These are phyloP conservation scores for Talinum fruticosum DNA, from an alignment of 148 eudicot genomes.

Conservation along the genomic window DNA sequence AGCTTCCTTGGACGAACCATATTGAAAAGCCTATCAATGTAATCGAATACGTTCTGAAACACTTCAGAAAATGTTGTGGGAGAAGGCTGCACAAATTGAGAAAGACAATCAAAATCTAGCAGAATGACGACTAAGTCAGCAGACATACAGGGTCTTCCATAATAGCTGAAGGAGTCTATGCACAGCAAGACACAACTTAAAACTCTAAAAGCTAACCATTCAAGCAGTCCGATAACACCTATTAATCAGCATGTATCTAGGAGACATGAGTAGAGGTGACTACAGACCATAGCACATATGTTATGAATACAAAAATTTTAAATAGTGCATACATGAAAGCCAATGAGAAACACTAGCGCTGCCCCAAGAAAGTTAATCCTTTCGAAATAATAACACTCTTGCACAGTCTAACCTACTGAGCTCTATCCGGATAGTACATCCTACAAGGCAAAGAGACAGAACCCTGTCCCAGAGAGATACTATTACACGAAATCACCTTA, in stretches of 20 bases:
- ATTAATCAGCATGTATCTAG: neutral
- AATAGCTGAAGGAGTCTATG: neutral
- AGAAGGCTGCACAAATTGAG: conserved; percentile 64
- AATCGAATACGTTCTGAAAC: conserved; percentile 77
- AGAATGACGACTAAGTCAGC: neutral
- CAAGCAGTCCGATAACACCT: neutral
- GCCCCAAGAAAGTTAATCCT: no score
- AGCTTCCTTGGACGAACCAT: conserved; percentile 89
- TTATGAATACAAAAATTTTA: neutral
- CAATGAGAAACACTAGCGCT: neutral
- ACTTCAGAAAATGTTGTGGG: conserved; percentile 85
- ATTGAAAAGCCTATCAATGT: conserved; percentile 73
- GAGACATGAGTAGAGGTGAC: neutral
- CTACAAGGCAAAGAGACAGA: neutral
- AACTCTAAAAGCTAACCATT: neutral
- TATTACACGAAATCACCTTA: no score
- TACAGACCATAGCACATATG: neutral
- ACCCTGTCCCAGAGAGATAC: neutral
- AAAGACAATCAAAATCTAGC: conserved; percentile 1
- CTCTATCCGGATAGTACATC: neutral
- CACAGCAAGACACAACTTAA: neutral
- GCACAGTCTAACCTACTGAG: neutral
- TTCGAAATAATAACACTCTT: neutral
- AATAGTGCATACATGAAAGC: neutral
- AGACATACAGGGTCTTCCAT: neutral